A percentile compares a stretch with the other conserved stretches of the same genome.
phyloP scores from a whole-genome alignment of 2,329 filamentous ascomycete species.

The Microcyclosporella mali region DNA sequence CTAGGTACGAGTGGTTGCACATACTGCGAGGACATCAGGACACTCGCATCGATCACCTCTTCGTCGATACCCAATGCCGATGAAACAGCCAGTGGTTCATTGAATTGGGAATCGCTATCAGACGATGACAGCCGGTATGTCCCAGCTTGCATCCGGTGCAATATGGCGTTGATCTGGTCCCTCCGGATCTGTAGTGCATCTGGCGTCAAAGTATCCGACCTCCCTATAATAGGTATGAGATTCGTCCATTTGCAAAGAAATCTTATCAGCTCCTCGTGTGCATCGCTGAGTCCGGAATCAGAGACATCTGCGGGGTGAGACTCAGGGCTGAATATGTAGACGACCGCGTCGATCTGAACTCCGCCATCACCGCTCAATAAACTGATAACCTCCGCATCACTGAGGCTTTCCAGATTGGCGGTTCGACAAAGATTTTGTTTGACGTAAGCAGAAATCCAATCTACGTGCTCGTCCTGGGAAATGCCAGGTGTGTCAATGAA shows the following conservation, averaged over 20 bases:
- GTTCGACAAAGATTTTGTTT: slow-evolving; percentile 62
- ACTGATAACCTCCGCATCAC: slow-evolving; percentile 67
- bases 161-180: slow-evolving; percentile 12
- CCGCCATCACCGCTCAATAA: slow-evolving; percentile 77
- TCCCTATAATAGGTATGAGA: slow-evolving; percentile 74
- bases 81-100: slow-evolving; percentile 65
- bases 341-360: slow-evolving; percentile 72
- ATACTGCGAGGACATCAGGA: slow-evolving; percentile 90
- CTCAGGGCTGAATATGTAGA: slow-evolving; percentile 72
- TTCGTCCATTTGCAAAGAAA: slow-evolving; percentile 66
- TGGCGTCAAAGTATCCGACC: slow-evolving; percentile 55
- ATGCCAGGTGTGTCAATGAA: slow-evolving; percentile 81
- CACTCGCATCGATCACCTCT: slow-evolving; percentile 84
- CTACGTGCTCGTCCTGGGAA: slow-evolving; percentile 46
- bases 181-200: slow-evolving; percentile 14
- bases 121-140: slow-evolving; percentile 8
- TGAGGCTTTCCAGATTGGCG: slow-evolving; percentile 55
- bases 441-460: slow-evolving; percentile 51
- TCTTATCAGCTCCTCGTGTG: slow-evolving; percentile 20
- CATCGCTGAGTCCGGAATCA: slow-evolving; percentile 7
- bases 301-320: not conserved
- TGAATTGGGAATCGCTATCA: not conserved
- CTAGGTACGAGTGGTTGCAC: slow-evolving; percentile 71
- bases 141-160: slow-evolving; percentile 10
- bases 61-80: slow-evolving; percentile 64